These are phyloP conservation scores for Trichoderma pleuroti DNA, from an alignment of 2,329 filamentous ascomycete genomes.

Conservation along the genomic window DNA sequence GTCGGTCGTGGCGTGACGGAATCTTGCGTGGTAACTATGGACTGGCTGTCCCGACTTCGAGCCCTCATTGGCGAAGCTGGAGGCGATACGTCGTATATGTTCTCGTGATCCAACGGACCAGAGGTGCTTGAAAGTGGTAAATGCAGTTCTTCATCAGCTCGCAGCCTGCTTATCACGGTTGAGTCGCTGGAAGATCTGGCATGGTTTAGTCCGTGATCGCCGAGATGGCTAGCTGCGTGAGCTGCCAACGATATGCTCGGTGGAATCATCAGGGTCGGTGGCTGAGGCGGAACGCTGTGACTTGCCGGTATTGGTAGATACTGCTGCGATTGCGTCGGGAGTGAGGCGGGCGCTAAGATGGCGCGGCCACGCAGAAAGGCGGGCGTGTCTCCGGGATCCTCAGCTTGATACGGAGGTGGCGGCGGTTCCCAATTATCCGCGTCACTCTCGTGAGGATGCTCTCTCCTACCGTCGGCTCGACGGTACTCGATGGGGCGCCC, in stretches of 20 bases:
- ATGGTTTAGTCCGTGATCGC: conserved; percentile 25
- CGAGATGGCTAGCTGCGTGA: neutral
- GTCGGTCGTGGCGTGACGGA: neutral
- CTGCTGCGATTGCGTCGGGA: neutral
- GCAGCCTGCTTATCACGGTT: conserved; percentile 28
- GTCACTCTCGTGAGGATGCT: conserved; percentile 81
- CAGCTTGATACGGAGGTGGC: conserved; percentile 73
- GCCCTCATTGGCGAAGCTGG: conserved; percentile 37
- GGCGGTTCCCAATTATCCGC: conserved; percentile 87
- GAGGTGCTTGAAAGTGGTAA: conserved; percentile 35
- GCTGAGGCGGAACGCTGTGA: neutral
- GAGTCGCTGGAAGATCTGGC: conserved; percentile 38
- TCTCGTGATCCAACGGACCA: conserved; percentile 26
- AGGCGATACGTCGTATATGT: conserved; percentile 48
- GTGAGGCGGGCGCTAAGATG: conserved; percentile 31
- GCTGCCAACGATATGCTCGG: neutral
- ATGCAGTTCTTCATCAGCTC: conserved; percentile 26
- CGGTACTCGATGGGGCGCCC: conserved; percentile 58
- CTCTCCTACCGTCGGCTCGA: conserved; percentile 64
- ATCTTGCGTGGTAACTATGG: conserved; percentile 21
- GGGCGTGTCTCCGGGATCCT: conserved; percentile 56
- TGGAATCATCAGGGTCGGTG: neutral
- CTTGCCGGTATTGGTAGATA: neutral
- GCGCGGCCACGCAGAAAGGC: conserved; percentile 52
- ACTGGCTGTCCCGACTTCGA: neutral